A percentile compares a stretch with the other conserved stretches of the same genome.
phyloP scores from a whole-genome alignment of 2,329 filamentous ascomycete species.

The Plectosphaerella plurivora region DNA sequence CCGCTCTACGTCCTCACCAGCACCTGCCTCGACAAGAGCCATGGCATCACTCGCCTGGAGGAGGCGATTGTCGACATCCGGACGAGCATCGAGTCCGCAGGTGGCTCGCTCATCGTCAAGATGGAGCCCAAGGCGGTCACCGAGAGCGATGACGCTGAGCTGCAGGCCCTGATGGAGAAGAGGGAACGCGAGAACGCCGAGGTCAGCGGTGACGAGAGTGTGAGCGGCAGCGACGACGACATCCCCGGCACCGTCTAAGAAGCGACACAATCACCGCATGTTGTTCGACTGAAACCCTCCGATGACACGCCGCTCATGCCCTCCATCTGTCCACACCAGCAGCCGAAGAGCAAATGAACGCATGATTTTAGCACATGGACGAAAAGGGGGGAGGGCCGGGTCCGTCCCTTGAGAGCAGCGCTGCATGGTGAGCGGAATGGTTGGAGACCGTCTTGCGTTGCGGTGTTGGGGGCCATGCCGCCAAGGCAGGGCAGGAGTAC shows the following conservation, averaged over 20 bases:
- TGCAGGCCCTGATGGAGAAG: slow-evolving; percentile 99
- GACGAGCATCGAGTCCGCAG: slow-evolving; percentile 70
- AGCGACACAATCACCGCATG: too few species aligned
- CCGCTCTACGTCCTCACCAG: slow-evolving; percentile 95
- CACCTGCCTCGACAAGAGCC: slow-evolving; percentile 88
- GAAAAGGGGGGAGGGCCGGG: too few species aligned
- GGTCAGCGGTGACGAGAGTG: slow-evolving; percentile 94
- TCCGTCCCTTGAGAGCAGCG: too few species aligned
- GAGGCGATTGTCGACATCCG: slow-evolving; percentile 86
- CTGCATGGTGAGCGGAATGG: too few species aligned
- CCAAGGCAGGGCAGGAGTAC: background rate
- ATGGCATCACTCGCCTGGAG: slow-evolving; percentile 80
- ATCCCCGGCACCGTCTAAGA: slow-evolving; percentile 35
- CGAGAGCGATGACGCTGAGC: slow-evolving; percentile 94
- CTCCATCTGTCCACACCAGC: too few species aligned
- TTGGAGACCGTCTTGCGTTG: too few species aligned
- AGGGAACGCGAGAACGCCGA: slow-evolving; percentile 96
- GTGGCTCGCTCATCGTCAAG: slow-evolving; percentile 82
- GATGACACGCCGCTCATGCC: too few species aligned
- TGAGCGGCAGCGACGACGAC: slow-evolving; percentile 92
- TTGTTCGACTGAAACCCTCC: too few species aligned
- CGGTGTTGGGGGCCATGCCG: too few species aligned
- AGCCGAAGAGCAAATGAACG: too few species aligned
- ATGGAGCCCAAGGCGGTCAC: slow-evolving; percentile 99
- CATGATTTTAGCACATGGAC: too few species aligned